Conservation (phyloP, 2,329 filamentous ascomycete genomes). For the Fusarium denticulatum region DNA sequence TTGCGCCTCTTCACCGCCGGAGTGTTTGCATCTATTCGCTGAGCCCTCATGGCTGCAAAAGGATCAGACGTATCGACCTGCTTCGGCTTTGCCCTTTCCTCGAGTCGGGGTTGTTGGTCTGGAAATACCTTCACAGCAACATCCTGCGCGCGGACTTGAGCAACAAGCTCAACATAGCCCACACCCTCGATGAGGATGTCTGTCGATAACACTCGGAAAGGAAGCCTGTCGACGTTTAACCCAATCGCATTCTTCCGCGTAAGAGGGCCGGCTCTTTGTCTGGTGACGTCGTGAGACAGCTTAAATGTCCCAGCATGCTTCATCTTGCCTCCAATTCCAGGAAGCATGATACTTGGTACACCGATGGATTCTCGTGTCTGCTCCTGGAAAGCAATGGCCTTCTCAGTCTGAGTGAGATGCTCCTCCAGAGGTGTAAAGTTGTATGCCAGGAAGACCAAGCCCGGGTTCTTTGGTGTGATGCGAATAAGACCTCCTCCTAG, state of each 20-base stretch:
- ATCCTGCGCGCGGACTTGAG: slow-evolving; percentile 76
- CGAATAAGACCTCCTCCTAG: slow-evolving; percentile 83
- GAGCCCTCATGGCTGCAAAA: slow-evolving; percentile 40
- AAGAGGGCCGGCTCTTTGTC: slow-evolving; percentile 76
- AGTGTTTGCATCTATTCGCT: slow-evolving; percentile 36
- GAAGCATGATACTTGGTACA: slow-evolving; percentile 70
- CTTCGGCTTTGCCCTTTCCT: background rate
- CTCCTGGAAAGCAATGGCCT: slow-evolving; percentile 78
- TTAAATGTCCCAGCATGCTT: slow-evolving; percentile 78
- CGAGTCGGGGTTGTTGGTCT: background rate
- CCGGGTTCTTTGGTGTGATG: slow-evolving; percentile 75
- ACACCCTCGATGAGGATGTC: slow-evolving; percentile 93
- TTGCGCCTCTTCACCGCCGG: background rate
- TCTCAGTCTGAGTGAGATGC: slow-evolving; percentile 82
- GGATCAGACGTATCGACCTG: slow-evolving; percentile 25
- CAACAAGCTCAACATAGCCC: slow-evolving; percentile 90
- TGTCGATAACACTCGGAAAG: slow-evolving; percentile 80
- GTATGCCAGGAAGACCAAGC: slow-evolving; percentile 79
- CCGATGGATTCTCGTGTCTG: slow-evolving; percentile 66
- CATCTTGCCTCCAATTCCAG: slow-evolving; percentile 67
- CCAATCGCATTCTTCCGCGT: slow-evolving; percentile 71
- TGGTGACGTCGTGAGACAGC: slow-evolving; percentile 86
- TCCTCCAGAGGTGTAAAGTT: slow-evolving; percentile 82
- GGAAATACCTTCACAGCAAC: slow-evolving; percentile 29
- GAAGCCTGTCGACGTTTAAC: slow-evolving; percentile 73